Evolutionary conservation across 2,329 filamentous ascomycete genomes (phyloP).

Genomic region (Aspergillus spinulosporus): DNA sequence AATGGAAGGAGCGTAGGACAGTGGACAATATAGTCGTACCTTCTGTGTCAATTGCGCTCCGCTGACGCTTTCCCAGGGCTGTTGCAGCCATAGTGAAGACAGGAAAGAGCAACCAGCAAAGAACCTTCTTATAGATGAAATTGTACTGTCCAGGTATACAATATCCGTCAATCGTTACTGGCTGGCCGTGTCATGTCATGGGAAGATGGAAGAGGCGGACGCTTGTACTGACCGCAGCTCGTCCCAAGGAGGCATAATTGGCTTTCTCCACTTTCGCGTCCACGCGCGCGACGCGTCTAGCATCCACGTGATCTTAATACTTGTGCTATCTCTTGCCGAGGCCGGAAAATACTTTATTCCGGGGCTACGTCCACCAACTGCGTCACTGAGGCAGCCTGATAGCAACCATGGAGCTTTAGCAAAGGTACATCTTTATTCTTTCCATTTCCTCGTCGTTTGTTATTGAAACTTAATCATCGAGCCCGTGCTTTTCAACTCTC

Average conservation of each 20-base stretch:
- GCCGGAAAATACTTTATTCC: conserved; percentile 15
- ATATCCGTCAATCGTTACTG: background rate
- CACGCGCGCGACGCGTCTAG: conserved; percentile 18
- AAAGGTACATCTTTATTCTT: background rate
- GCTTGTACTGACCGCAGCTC: background rate
- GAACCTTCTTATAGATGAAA: background rate
- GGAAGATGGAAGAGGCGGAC: background rate
- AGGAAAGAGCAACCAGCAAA: conserved; percentile 24
- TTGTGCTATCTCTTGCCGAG: too few relatives aligned
- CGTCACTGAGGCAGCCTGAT: conserved; percentile 16
- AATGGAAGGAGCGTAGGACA: conserved; percentile 12
- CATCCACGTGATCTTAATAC: conserved; percentile 1
- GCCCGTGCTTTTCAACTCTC: too few relatives aligned
- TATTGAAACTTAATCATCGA: background rate
- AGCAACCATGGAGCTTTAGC: conserved; percentile 2
- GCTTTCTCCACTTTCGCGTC: conserved; percentile 3
- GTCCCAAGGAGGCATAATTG: conserved; percentile 26
- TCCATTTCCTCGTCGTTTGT: background rate
- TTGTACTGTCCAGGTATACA: conserved; percentile 3
- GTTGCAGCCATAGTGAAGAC: conserved; percentile 39
- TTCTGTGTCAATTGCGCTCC: conserved; percentile 38
- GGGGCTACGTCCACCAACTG: conserved; percentile 11
- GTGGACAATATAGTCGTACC: conserved; percentile 35
- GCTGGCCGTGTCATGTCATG: background rate
- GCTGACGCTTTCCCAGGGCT: conserved; percentile 48